Percentiles rank a stretch among this genome's conserved stretches.
These are phyloP conservation scores for Dactylellina leptospora DNA, from an alignment of 2,329 filamentous ascomycete genomes.

Conservation along the genomic window DNA sequence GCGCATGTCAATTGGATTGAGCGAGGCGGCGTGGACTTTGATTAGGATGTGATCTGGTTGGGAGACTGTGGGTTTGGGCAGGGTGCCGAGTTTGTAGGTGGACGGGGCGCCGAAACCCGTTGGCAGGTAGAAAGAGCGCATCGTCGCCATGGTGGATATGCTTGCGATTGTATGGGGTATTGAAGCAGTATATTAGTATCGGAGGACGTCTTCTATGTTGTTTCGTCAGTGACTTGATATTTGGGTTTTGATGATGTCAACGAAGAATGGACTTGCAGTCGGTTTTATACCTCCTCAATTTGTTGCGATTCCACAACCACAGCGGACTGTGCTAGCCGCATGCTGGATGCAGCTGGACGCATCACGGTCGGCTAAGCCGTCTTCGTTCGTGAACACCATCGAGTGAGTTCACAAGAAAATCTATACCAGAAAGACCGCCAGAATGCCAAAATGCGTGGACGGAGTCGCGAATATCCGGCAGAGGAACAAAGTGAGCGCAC, in stretches of 20 bases:
- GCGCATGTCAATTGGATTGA: constrained; percentile 64
- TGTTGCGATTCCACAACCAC: background rate
- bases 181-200: too few species aligned
- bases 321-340: background rate
- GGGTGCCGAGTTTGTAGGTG: constrained; percentile 38
- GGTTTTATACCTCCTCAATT: constrained; percentile 1
- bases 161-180: too few species aligned
- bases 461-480: background rate
- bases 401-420: too few species aligned
- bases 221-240: background rate
- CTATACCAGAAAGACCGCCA: too few species aligned
- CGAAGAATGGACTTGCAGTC: background rate
- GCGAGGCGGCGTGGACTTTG: constrained; percentile 62
- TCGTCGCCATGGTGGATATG: too few species aligned
- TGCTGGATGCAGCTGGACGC: background rate
- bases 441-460: too few species aligned
- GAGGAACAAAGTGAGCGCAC: too few species aligned
- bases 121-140: constrained; percentile 47
- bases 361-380: constrained; percentile 7
- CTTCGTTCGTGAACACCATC: too few species aligned
- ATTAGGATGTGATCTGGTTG: constrained; percentile 58
- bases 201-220: too few species aligned
- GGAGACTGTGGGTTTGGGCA: constrained; percentile 55
- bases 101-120: constrained; percentile 37
- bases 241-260: background rate